Evolutionary conservation across 345 rosid genomes (phyloP), one percentile per base, ranked within the genome.

Genomic region (Citrus hindsii): DNA sequence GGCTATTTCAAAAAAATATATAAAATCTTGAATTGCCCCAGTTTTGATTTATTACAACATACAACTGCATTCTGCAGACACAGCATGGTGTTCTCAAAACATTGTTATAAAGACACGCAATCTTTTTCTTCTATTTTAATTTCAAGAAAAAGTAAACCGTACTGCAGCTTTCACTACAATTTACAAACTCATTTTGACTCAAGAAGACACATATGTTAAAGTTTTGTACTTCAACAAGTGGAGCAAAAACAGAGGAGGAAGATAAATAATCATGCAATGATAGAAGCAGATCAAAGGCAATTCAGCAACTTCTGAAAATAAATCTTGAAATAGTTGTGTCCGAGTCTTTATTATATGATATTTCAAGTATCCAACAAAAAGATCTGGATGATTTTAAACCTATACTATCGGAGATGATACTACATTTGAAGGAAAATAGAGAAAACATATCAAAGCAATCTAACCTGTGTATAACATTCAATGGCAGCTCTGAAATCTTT

Each of bases 381-480:
- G 12, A 24, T 35, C 53, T 27, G 65, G 19, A 32, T 53, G 33
- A 71, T 69, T 56, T 25, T 25, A 38, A 30, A 40, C 66, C 67
- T 16, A 32, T 14, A 25, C 19, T 58, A 46, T 59, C 69, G 25
- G 55, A 63, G 16, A 66, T 28, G 35, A 53, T 68, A 53, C 32
- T 64, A 25, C 27, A 16, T 61, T 59, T 18, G 22, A 73, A 18
- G n/a, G 2, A 21, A 37, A 61, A 32, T 69, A 21, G 3, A 65
- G 28, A 63, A 71, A 46, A 19, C 13, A 46, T 38, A 5, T 21
- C 53, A 37, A 59, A 69, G 32, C 61, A 58, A 68, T 76, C 67
- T 80, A 76, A 94, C 98, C 98, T 90, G 93, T 13, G 92, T 82
- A 82, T 91, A 94, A 77, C 83, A 90, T 67, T 88, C 91, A 76